phyloP scores from a whole-genome alignment of 306 rosid genomes.

The Vigna nakashimae region DNA sequence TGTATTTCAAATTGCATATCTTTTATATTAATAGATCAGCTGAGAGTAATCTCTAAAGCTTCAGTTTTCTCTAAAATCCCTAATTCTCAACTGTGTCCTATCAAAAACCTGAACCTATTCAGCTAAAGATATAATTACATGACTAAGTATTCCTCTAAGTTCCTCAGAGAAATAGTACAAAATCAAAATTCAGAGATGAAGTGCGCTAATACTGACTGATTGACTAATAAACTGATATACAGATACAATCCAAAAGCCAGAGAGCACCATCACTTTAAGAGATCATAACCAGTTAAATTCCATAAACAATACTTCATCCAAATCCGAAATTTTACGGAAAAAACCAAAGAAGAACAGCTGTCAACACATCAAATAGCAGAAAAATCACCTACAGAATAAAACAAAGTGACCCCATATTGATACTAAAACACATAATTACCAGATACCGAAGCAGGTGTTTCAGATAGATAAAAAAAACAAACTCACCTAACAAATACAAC shows the following conservation, averaged over 20 bases:
- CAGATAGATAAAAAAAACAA: constrained; percentile 14
- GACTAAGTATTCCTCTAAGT: background rate
- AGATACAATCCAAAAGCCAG: background rate
- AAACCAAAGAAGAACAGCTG: background rate
- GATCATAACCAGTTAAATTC: constrained; percentile 26
- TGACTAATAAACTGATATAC: constrained; percentile 16
- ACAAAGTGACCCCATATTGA: background rate
- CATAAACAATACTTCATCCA: constrained; percentile 28
- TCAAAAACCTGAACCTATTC: constrained; percentile 16
- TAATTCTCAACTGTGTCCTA: background rate
- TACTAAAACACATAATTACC: background rate
- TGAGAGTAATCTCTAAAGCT: too few species aligned
- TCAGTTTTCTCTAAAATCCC: too few species aligned
- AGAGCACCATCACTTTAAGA: constrained; percentile 11
- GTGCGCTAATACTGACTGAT: constrained; percentile 22
- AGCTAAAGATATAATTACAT: background rate
- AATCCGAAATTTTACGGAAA: constrained; percentile 27
- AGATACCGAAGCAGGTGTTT: background rate
- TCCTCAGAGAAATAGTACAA: constrained; percentile 21
- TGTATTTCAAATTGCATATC: too few species aligned
- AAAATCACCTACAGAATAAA: constrained; percentile 14
- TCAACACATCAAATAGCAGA: constrained; percentile 8
- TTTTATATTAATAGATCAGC: too few species aligned
- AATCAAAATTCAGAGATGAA: constrained; percentile 8
- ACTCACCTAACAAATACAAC: constrained; percentile 10